phyloP scores from a whole-genome alignment of 208 protist genomes.

The Leishmania lainsoni region DNA sequence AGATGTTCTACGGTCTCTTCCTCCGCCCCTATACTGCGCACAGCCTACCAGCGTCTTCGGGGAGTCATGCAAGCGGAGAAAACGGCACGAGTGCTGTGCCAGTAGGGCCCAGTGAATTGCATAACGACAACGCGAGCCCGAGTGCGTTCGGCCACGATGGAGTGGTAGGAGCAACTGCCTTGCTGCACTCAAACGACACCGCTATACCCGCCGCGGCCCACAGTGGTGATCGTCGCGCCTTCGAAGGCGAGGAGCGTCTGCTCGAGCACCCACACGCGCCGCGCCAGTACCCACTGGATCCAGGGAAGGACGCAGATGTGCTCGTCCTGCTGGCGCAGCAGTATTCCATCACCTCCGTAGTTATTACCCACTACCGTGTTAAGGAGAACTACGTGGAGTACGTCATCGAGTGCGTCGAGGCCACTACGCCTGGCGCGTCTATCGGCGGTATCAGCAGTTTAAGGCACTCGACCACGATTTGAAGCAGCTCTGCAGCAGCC shows the following conservation, averaged over 20 bases:
- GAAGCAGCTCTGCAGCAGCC: conserved; percentile 47
- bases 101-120: neutral
- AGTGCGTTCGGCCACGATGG: too few relatives aligned
- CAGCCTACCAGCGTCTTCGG: neutral
- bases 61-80: neutral
- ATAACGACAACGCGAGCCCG: neutral
- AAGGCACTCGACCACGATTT: conserved; percentile 72
- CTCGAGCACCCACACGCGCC: conserved; percentile 16
- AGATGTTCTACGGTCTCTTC: conserved; percentile 32
- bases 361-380: conserved; percentile 70
- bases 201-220: neutral
- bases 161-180: neutral
- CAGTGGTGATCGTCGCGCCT: conserved; percentile 23
- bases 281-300: conserved; percentile 30
- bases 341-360: conserved; percentile 46
- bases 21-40: conserved; percentile 4
- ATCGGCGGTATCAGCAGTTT: conserved; percentile 86
- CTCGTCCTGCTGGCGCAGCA: conserved; percentile 27
- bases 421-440: conserved; percentile 62
- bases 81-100: neutral
- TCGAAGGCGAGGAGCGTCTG: conserved; percentile 32
- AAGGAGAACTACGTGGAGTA: conserved; percentile 76
- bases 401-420: conserved; percentile 62
- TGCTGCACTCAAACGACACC: neutral
- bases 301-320: conserved; percentile 26